A percentile compares a stretch with the other conserved stretches of the same genome.
phyloP scores from a whole-genome alignment of 78 protist species.

The Dictyostelium firmibasis region DNA sequence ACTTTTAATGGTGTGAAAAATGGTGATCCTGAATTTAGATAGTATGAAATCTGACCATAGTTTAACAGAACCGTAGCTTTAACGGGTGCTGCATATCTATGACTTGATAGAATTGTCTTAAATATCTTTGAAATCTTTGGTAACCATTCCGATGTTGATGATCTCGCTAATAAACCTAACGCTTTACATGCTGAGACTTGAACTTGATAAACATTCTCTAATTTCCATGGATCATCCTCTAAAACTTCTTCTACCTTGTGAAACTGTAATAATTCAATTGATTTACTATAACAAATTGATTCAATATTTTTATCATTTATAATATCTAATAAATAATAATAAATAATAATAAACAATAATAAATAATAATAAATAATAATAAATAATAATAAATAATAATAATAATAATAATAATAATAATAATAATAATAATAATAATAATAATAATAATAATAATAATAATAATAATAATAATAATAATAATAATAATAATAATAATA shows the following conservation, averaged over 20 bases:
- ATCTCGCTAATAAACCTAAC: slow-evolving; percentile 65
- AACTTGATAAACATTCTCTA: slow-evolving; percentile 52
- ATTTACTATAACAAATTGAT: slow-evolving; percentile 53
- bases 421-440: no score
- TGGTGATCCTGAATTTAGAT: slow-evolving; percentile 11
- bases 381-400: no score
- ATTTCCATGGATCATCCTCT: slow-evolving; percentile 69
- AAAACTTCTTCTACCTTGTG: slow-evolving; percentile 58
- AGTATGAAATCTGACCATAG: slow-evolving; percentile 62
- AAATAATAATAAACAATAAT: not conserved
- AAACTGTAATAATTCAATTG: slow-evolving; percentile 63
- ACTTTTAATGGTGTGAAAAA: slow-evolving; percentile 58
- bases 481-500: no score
- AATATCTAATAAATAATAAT: slow-evolving; percentile 19
- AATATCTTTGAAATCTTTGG: slow-evolving; percentile 50
- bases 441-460: no score
- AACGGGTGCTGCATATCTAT: slow-evolving; percentile 36
- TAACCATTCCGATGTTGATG: slow-evolving; percentile 65
- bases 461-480: no score
- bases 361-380: no score
- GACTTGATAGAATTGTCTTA: not conserved
- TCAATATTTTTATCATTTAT: slow-evolving; percentile 67
- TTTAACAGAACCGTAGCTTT: slow-evolving; percentile 7
- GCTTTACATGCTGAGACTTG: slow-evolving; percentile 74
- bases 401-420: no score